Conservation (phyloP, 306 rosid genomes). For the Corylus americana region DNA sequence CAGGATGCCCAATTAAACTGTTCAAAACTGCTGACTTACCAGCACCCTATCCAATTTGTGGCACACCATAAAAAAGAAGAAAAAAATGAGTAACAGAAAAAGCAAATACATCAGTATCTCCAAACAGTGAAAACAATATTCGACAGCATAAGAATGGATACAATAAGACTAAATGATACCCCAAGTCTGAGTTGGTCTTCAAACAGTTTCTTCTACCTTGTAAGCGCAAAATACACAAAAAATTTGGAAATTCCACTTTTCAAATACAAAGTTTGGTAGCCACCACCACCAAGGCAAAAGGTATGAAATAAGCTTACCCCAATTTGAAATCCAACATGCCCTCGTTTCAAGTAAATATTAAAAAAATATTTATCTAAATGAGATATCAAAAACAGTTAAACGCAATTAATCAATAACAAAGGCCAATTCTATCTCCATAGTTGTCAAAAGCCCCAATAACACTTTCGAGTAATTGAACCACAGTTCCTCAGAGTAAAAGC, state of each 20-base stretch:
- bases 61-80: slow-evolving; percentile 15
- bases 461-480: neutral
- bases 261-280: neutral
- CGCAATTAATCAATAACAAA: neutral
- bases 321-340: neutral
- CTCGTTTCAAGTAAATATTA: neutral
- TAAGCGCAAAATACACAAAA: neutral
- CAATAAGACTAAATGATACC: neutral
- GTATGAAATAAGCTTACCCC: neutral
- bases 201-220: neutral
- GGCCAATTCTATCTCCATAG: neutral
- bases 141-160: neutral
- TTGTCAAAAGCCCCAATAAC: neutral
- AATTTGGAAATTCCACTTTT: neutral
- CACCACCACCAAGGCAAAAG: neutral
- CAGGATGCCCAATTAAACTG: slow-evolving; percentile 96
- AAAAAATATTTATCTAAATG: neutral
- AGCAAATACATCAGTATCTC: neutral
- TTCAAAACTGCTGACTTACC: slow-evolving; percentile 94
- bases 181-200: neutral
- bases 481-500: neutral
- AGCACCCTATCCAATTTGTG: slow-evolving; percentile 62
- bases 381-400: neutral
- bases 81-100: neutral
- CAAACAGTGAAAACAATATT: neutral